Evolutionary conservation across 257 asterid species (phyloP), one percentile per base, ranked within the genome.

Genomic region (Gentiana straminea): DNA sequence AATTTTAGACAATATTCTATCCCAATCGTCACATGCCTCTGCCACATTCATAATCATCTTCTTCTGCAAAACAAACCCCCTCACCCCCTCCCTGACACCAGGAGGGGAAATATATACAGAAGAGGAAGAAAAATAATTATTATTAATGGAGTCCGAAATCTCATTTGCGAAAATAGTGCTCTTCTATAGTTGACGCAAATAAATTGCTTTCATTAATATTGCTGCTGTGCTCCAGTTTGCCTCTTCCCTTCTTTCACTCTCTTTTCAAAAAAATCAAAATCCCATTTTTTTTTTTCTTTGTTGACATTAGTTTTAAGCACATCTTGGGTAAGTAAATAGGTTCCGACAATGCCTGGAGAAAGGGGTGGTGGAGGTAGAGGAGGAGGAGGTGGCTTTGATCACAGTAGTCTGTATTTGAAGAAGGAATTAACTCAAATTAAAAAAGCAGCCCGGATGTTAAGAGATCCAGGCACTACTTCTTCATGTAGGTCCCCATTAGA

Each of bases 391-490:
- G 81, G 77, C 36, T 62, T 79, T 80, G 95, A 86, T 71, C 94
- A 92, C 13, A 80, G 97, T 73, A 84, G 80, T 74, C 75, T 92
- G 73, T 95, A 92, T 79, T 81, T 92, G 84, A 92, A 86, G 86
- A 92, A 86, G 62, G 97, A 92, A 68, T 55, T 89, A 50, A 89
- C 94, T 5, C 94, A 86, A 70, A 86, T 92, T 63, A 82, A 90
- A 35, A 92, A 92, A 79, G 97, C 95, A n/a, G 87, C 97, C 41
- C 73, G 87, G 15, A 86, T 68, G 59, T 73, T 92, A 5, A 77
- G 87, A 64, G 99, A 92, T 72, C 99, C 99, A 34, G 97, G 94
- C 8, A 92, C 99, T 59, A 83, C 94, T 38, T 81, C 94, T 5
- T 73, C 95, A 15, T 83, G 94, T 94, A 78, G 91, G 73, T 81